These are phyloP conservation scores for Beauveria australis DNA, from an alignment of 2,329 filamentous ascomycete species.

Conservation along the genomic window DNA sequence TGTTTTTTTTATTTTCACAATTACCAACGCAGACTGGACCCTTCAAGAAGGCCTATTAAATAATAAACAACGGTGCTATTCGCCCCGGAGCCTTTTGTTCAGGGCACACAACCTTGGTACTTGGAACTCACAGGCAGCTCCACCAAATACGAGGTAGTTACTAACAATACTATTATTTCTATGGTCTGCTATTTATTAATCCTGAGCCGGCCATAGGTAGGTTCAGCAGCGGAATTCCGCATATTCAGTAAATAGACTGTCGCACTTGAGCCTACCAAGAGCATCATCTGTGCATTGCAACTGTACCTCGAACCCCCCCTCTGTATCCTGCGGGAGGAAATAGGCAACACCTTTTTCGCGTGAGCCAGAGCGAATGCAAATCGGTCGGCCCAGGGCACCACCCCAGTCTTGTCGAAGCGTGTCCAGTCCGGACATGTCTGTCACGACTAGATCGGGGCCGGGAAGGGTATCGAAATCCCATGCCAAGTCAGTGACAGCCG, in stretches of 20 bases:
- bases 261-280: neutral
- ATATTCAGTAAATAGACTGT: conserved; percentile 19
- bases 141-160: too few relatives aligned
- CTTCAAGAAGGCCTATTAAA: too few relatives aligned
- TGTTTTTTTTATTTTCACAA: too few relatives aligned
- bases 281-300: neutral
- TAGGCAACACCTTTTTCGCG: neutral
- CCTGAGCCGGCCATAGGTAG: too few relatives aligned
- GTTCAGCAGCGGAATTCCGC: neutral
- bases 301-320: neutral
- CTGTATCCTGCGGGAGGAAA: neutral
- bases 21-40: too few relatives aligned
- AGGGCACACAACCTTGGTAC: too few relatives aligned
- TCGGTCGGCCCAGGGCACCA: neutral
- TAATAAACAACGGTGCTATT: too few relatives aligned
- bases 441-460: neutral
- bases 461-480: neutral
- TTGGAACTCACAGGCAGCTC: too few relatives aligned
- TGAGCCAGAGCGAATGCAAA: neutral
- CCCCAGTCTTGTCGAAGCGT: neutral
- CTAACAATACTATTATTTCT: too few relatives aligned
- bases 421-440: neutral
- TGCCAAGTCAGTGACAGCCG: neutral
- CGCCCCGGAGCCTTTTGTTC: too few relatives aligned
- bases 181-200: too few relatives aligned